Conservation (phyloP, 805 yeast genomes). For the Yarrowia keelungensis region DNA sequence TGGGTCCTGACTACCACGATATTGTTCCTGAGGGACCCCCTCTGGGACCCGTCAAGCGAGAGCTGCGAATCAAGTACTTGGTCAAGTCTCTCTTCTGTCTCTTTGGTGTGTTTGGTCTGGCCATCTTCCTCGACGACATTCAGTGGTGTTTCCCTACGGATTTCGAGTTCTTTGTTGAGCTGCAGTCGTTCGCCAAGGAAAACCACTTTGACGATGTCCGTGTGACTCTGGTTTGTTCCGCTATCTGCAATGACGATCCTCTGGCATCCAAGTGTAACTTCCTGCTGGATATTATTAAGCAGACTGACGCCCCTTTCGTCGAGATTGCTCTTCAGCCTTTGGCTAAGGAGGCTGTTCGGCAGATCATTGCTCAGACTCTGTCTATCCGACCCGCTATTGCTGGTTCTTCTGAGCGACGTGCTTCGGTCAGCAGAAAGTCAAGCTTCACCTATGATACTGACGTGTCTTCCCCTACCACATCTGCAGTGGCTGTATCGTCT, state of each 20-base stretch:
- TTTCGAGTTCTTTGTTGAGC: conserved; percentile 45
- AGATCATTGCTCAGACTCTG: conserved; percentile 43
- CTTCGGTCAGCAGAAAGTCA: conserved; percentile 22
- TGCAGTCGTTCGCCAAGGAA: conserved; percentile 47
- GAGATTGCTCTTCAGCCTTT: conserved; percentile 44
- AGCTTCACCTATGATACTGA: conserved; percentile 34
- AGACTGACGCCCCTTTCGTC: conserved; percentile 39
- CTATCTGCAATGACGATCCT: conserved; percentile 40
- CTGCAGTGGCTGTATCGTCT: conserved; percentile 1
- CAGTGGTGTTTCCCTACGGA: conserved; percentile 54
- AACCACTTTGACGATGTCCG: conserved; percentile 45
- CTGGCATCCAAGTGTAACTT: conserved; percentile 36
- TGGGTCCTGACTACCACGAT: conserved; percentile 54
- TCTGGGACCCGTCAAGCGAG: conserved; percentile 49
- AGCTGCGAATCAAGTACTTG: conserved; percentile 54
- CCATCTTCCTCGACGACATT: conserved; percentile 57
- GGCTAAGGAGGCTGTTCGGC: conserved; percentile 42
- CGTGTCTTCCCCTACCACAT: not conserved
- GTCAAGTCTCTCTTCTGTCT: conserved; percentile 55
- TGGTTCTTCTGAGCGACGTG: conserved; percentile 11
- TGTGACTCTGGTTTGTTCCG: conserved; percentile 47
- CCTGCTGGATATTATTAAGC: conserved; percentile 31
- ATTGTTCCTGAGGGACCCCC: conserved; percentile 45
- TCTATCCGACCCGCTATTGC: conserved; percentile 22
- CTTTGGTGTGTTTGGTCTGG: conserved; percentile 54